Base-by-base conservation (phyloP, 2,329 filamentous ascomycete genomes). In the Hypoxylon sp. region DNA sequence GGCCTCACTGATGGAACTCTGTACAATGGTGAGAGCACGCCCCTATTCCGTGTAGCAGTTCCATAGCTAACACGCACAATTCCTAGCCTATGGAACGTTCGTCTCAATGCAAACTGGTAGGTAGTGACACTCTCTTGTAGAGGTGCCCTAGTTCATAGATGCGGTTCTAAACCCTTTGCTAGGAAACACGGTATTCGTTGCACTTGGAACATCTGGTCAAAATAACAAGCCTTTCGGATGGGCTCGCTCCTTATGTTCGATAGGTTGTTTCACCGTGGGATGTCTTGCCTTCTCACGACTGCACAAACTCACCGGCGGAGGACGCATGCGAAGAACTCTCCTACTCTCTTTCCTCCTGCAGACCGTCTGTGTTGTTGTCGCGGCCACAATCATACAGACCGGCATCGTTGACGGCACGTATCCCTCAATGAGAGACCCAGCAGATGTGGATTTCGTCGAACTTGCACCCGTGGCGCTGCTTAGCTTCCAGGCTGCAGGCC, bases 401-500 rank as follows among this genome's bases (percentile, higher is more conserved):
- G 74, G 75, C 17, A 49, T 77, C 31, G 71, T 78, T 49, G 72
- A 77, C 66, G 76, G 75, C 2, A 70, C 64, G 17, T 76, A 77
- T 55, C 76, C 75, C 20, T 75, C 76, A n/a, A 65, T 40, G 22
- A 70, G 72, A 51, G 69, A 75, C 49, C 71, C 73, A 0, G 14
- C 27, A 5, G 71, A 75, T 14, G 71, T 77, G 50, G 71, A 77
- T 68, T 77, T 77, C 50, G 58, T 57, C 1, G 75, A 75, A 54
- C 71, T 78, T 14, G 73, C 62, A n/a, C 74, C 75, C 22, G 71
- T 88, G 3, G 83, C 78, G 3, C 80, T 86, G 64, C 79, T 90
- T 7, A 86, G 86, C 0, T 86, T 88, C 70, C 85, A 88, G 72
- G 83, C 82, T 33, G 86, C 85, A 6, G 85, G 86, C 49, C 85